A percentile compares a stretch with the other conserved stretches of the same genome.
Evolutionary conservation across 768 basidiomycete species (phyloP).

Genomic region (Mrakia blollopis): DNA sequence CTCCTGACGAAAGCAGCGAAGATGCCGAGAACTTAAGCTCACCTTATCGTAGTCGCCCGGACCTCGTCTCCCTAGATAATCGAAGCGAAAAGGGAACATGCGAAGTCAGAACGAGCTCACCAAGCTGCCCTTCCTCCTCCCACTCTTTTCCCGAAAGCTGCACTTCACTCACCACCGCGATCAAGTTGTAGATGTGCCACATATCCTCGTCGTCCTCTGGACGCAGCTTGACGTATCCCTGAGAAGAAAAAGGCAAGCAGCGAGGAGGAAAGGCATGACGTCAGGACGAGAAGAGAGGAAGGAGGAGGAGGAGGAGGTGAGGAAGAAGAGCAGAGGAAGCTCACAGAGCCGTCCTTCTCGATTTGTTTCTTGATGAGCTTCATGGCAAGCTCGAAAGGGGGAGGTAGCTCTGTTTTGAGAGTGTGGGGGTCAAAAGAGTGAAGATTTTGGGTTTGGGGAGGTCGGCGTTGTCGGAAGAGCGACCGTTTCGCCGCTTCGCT

Average conservation of each 20-base stretch:
- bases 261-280: slow-evolving; percentile 1
- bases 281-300: slow-evolving; percentile 1
- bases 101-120: slow-evolving; percentile 10
- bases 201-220: slow-evolving; percentile 99
- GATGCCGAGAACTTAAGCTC: slow-evolving; percentile 34
- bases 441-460: too few relatives aligned
- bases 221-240: slow-evolving; percentile 90
- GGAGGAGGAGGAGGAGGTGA: neutral
- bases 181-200: slow-evolving; percentile 99
- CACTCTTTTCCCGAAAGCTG: neutral
- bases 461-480: too few relatives aligned
- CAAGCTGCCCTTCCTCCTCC: neutral
- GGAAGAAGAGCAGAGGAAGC: neutral
- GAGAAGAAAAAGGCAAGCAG: slow-evolving; percentile 4
- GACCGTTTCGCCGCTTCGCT: too few relatives aligned
- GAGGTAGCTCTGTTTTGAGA: too few relatives aligned
- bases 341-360: slow-evolving; percentile 74
- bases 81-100: neutral
- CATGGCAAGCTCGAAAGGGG: slow-evolving; percentile 54
- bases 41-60: slow-evolving; percentile 79
- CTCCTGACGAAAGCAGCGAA: neutral
- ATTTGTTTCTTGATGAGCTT: slow-evolving; percentile 76
- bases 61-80: slow-evolving; percentile 64
- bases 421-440: too few relatives aligned
- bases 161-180: slow-evolving; percentile 56